phyloP scores from a whole-genome alignment of 1,139 yeast genomes.

The Pichia sp. region DNA sequence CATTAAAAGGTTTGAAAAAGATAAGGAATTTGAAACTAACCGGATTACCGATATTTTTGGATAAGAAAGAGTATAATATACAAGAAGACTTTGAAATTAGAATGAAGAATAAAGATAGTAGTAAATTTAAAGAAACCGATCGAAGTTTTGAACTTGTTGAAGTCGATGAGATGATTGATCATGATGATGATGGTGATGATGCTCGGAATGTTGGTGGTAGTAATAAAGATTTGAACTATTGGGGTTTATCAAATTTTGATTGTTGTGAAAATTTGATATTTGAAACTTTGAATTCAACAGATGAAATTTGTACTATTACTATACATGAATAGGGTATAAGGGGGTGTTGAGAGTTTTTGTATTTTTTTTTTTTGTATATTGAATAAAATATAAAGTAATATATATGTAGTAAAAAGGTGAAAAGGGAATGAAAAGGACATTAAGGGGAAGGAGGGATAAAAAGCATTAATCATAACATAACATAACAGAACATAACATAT shows the following conservation, averaged over 20 bases:
- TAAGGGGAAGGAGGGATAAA: too few species aligned
- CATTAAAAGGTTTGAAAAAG: not conserved
- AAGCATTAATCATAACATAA: too few species aligned
- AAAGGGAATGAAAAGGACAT: too few species aligned
- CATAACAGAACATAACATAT: not conserved
- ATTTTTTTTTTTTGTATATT: too few species aligned
- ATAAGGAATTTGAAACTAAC: not conserved
- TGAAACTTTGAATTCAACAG: slow-evolving; percentile 45
- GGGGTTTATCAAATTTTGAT: slow-evolving; percentile 51
- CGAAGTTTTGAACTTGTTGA: slow-evolving; percentile 25
- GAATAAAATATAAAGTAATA: too few species aligned
- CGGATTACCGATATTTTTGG: slow-evolving; percentile 38
- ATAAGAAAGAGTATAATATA: slow-evolving; percentile 46
- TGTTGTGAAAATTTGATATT: slow-evolving; percentile 43
- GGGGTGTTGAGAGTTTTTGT: not conserved
- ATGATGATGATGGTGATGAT: not conserved
- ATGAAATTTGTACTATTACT: slow-evolving; percentile 14
- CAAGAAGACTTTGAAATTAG: slow-evolving; percentile 19
- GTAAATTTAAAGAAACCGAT: slow-evolving; percentile 10
- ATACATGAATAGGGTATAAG: not conserved
- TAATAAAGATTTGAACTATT: slow-evolving; percentile 25
- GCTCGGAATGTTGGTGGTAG: not conserved
- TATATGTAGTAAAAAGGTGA: too few species aligned
- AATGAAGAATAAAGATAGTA: slow-evolving; percentile 31
- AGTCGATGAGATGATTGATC: not conserved